Conservation (phyloP, 2,329 filamentous ascomycete genomes). For the Phaeosphaeriaceae sp. region DNA sequence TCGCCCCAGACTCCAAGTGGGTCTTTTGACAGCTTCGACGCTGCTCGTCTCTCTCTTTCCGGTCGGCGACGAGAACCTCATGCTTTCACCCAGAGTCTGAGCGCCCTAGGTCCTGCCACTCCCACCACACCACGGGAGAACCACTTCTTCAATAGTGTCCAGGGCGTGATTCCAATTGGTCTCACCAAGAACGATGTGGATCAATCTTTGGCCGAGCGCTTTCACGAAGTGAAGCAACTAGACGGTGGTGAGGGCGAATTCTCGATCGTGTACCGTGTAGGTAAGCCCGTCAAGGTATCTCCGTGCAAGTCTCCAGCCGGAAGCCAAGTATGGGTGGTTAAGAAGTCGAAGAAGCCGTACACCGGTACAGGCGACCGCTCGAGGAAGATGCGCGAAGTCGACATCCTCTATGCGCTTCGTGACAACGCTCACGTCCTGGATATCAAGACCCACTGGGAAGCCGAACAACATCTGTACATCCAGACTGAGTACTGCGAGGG, state of each 20-base stretch:
- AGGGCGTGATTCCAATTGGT: constrained; percentile 66
- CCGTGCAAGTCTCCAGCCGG: constrained; percentile 30
- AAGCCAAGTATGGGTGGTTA: constrained; percentile 79
- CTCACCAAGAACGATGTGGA: constrained; percentile 78
- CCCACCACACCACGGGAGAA: constrained; percentile 73
- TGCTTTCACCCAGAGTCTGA: constrained; percentile 48
- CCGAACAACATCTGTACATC: constrained; percentile 86
- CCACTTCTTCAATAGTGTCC: constrained; percentile 64
- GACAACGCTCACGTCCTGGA: constrained; percentile 85
- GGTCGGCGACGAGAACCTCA: constrained; percentile 53
- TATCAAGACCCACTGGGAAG: constrained; percentile 87
- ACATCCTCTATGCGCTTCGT: constrained; percentile 76
- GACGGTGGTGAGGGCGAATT: constrained; percentile 86
- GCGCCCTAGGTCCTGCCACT: constrained; percentile 75
- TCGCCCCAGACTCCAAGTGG: constrained; percentile 84
- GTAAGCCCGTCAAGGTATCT: constrained; percentile 52
- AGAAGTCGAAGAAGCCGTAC: constrained; percentile 86
- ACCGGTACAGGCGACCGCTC: constrained; percentile 81
- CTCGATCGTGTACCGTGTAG: constrained; percentile 87
- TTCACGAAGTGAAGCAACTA: constrained; percentile 75
- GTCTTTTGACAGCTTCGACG: constrained; percentile 75
- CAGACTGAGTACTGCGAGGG: constrained; percentile 98
- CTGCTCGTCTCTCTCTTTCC: constrained; percentile 83
- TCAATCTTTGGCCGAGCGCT: constrained; percentile 71
- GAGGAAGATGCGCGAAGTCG: constrained; percentile 82